Evolutionary conservation across 1,284 basidiomycete species (phyloP), one percentile per base, ranked within the genome.

Genomic region (Ganoderma boninense): DNA sequence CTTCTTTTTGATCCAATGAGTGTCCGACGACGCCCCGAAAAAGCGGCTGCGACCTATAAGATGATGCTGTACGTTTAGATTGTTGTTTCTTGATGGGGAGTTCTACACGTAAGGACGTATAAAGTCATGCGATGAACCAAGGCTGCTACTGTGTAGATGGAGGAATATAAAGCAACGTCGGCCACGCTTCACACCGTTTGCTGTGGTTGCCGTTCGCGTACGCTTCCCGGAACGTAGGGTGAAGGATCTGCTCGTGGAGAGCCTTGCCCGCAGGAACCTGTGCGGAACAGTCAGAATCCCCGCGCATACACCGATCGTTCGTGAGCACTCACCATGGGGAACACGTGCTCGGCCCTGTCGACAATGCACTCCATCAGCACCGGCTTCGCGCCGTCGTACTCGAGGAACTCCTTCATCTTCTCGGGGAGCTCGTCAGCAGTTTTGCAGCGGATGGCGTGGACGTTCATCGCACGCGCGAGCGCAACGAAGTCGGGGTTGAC

Each of bases 351-450:
- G 76, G 90, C 91, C 77, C 87, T 89, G 81, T 94, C 92, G 44
- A 98, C 95, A 69, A 93, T 69, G 79, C 96, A 97, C 84, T 99
- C 97, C 85, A 99, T 87, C 73, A 99, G 82, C 60, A 99, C 89
- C 1, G 97, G 97, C 82, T 90, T 93, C 70, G 86, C 87, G 74
- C 90, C 92, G 74, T 96, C 94, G 82, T 97, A 98, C 84, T 97
- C 97, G 77, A 99, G 87, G 84, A 99, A 98, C 87, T 99, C 97
- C 86, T 97, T 96, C 97, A 99, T 99, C 88, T 95, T 97, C 52
- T 87, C 90, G 0, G 95, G 95, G 16, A 99, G 87, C 68, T 99
- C 97, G 56, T 87, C 90, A 8, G 87, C 80, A 46, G 79, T 89
- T 62, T 86, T 83, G 80, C 93, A 96, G 71, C 94, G 88, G 77